phyloP scores from a whole-genome alignment of 495 filamentous ascomycete species.

The Aspergillus panamensis region DNA sequence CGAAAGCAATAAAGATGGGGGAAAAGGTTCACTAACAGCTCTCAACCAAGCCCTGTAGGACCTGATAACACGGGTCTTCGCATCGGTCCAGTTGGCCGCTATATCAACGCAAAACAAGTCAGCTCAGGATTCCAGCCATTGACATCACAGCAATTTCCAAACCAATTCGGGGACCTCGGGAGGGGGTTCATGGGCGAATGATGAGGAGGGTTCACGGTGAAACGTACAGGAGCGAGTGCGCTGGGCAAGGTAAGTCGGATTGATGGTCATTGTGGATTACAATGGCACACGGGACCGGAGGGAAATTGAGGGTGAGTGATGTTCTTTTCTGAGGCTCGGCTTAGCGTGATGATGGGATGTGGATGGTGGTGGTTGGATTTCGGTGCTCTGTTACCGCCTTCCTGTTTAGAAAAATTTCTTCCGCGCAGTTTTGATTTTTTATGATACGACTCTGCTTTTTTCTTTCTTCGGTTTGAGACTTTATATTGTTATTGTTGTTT shows the following conservation, averaged over 20 bases:
- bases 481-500: not conserved
- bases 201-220: slow-evolving; percentile 7
- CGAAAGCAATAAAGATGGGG: not conserved
- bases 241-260: slow-evolving; percentile 89
- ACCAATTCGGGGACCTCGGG: slow-evolving; percentile 6
- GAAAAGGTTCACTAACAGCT: slow-evolving; percentile 61
- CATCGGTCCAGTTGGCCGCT: slow-evolving; percentile 88
- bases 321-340: slow-evolving; percentile 17
- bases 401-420: slow-evolving; percentile 43
- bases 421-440: slow-evolving; percentile 18
- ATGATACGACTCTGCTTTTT: slow-evolving; percentile 7
- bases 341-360: slow-evolving; percentile 25
- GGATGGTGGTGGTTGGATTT: slow-evolving; percentile 32
- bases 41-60: slow-evolving; percentile 93
- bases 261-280: slow-evolving; percentile 64
- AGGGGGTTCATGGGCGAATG: not conserved
- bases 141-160: slow-evolving; percentile 30
- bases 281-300: slow-evolving; percentile 23
- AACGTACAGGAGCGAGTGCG: slow-evolving; percentile 84
- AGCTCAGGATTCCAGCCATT: slow-evolving; percentile 30
- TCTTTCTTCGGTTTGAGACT: not conserved
- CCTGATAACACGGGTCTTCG: slow-evolving; percentile 73
- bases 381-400: slow-evolving; percentile 40
- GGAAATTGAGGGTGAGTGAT: slow-evolving; percentile 14
- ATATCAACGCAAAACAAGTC: slow-evolving; percentile 20